phyloP scores from a whole-genome alignment of 306 rosid genomes.

The Arachis stenosperma region DNA sequence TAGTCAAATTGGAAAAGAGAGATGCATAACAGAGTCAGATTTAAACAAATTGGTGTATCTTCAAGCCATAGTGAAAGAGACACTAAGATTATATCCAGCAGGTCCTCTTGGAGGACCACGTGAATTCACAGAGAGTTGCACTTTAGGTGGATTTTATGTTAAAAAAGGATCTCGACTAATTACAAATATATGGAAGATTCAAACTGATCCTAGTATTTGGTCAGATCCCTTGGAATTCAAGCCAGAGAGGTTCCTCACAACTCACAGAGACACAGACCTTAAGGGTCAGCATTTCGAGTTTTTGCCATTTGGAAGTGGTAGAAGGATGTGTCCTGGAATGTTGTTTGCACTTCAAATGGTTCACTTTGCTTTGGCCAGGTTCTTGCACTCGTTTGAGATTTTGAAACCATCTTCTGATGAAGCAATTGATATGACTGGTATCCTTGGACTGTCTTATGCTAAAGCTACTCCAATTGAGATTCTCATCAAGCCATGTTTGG shows the following conservation, averaged over 20 bases:
- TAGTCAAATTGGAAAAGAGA: not conserved
- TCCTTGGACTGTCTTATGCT: constrained; percentile 6
- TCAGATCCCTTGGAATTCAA: not conserved
- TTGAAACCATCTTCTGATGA: not conserved
- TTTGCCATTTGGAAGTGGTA: constrained; percentile 9
- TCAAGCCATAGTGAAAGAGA: constrained; percentile 12
- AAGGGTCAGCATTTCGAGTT: constrained; percentile 14
- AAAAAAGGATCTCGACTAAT: constrained; percentile 18
- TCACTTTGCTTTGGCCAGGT: not conserved
- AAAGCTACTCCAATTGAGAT: constrained; percentile 22
- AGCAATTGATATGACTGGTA: constrained; percentile 16
- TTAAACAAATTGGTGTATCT: constrained; percentile 11
- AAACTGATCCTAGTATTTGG: constrained; percentile 14
- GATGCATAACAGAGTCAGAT: constrained; percentile 8
- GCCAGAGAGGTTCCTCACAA: constrained; percentile 9
- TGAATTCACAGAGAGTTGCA: constrained; percentile 21
- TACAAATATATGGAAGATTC: constrained; percentile 7
- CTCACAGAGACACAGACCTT: constrained; percentile 18
- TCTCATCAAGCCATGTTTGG: constrained; percentile 6
- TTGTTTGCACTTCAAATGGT: constrained; percentile 3
- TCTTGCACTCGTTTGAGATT: constrained; percentile 15
- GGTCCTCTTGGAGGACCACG: constrained; percentile 11
- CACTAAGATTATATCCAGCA: constrained; percentile 12
- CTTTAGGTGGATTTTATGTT: not conserved
- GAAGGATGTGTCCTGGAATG: constrained; percentile 5